phyloP scores from a whole-genome alignment of 2,329 filamentous ascomycete species.

The Alternaria burnsii region DNA sequence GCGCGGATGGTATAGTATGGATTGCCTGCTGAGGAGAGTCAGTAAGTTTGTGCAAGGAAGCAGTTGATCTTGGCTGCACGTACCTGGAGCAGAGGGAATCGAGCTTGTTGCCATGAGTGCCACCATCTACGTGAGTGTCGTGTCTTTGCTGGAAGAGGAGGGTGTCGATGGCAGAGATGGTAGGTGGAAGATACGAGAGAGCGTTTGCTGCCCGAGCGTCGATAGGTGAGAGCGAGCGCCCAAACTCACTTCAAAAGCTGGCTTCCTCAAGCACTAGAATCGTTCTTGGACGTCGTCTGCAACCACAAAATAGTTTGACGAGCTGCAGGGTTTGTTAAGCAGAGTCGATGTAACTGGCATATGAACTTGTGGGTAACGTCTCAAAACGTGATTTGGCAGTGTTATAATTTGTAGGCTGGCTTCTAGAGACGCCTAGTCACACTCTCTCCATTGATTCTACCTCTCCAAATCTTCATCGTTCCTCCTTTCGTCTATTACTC shows the following conservation, averaged over 20 bases:
- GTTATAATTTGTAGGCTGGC: rapidly evolving
- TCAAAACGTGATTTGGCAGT: background rate
- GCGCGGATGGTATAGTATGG: constrained; percentile 42
- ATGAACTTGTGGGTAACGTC: rapidly evolving
- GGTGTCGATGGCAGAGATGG: background rate
- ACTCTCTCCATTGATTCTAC: too few relatives aligned
- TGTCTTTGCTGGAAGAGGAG: background rate
- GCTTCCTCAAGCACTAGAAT: background rate
- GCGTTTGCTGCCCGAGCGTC: background rate
- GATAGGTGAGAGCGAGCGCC: background rate
- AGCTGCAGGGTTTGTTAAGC: too few relatives aligned
- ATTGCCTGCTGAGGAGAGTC: constrained; percentile 17
- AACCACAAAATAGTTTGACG: rapidly evolving
- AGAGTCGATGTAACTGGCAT: background rate
- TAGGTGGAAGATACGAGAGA: background rate
- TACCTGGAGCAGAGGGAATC: constrained; percentile 12
- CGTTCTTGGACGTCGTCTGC: background rate
- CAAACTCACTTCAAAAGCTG: too few relatives aligned
- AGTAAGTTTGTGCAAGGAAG: background rate
- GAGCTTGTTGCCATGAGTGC: background rate
- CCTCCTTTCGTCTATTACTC: background rate
- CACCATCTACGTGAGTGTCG: rapidly evolving
- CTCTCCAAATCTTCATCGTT: background rate
- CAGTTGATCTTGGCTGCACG: background rate
- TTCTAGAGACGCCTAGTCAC: too few relatives aligned